Conservation (phyloP, 208 protist species). For the Porcisia deanei region DNA sequence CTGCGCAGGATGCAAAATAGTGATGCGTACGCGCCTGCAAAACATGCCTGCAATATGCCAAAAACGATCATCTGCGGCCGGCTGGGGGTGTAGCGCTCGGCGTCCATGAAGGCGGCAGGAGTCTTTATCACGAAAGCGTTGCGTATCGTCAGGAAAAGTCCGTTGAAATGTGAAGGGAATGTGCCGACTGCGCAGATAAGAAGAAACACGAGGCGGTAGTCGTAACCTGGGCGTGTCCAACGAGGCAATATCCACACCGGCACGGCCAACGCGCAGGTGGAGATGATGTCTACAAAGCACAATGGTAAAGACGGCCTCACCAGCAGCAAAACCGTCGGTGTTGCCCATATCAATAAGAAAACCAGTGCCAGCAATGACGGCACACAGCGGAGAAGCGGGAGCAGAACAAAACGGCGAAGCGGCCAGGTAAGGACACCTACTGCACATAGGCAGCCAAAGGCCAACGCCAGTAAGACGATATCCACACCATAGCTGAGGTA, state of each 20-base stretch:
- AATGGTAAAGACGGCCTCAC: slow-evolving; percentile 45
- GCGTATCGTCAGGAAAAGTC: slow-evolving; percentile 53
- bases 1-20: slow-evolving; percentile 37
- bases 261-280: slow-evolving; percentile 31
- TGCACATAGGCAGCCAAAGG: slow-evolving; percentile 22
- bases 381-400: slow-evolving; percentile 22
- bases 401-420: slow-evolving; percentile 29
- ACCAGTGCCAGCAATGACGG: slow-evolving; percentile 10
- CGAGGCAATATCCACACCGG: slow-evolving; percentile 46
- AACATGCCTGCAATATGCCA: slow-evolving; percentile 34
- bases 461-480: slow-evolving; percentile 27
- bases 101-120: slow-evolving; percentile 39
- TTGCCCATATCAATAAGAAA: slow-evolving; percentile 40
- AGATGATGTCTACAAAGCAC: slow-evolving; percentile 39
- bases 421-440: slow-evolving; percentile 26
- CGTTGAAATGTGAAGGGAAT: slow-evolving; percentile 70
- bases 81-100: slow-evolving; percentile 41
- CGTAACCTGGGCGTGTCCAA: slow-evolving; percentile 26
- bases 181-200: slow-evolving; percentile 20
- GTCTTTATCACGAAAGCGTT: slow-evolving; percentile 52
- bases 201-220: slow-evolving; percentile 35
- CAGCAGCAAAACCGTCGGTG: slow-evolving; percentile 41
- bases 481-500: slow-evolving; percentile 47
- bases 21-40: slow-evolving; percentile 40
- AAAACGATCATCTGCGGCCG: slow-evolving; percentile 41